phyloP scores from a whole-genome alignment of 1,284 basidiomycete species.

The Sanghuangporus sanghuang region DNA sequence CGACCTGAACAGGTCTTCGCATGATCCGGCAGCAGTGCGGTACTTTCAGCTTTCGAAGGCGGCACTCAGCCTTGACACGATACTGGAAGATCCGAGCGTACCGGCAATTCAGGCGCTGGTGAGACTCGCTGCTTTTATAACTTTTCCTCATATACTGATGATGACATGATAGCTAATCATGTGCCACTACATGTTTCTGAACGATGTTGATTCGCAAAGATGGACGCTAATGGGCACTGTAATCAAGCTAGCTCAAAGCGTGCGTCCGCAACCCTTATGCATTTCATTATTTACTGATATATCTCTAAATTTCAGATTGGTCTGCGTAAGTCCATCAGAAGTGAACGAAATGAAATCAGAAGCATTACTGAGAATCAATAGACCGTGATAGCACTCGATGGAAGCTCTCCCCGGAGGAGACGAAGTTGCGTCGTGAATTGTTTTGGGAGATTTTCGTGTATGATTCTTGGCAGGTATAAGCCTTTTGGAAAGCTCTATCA shows the following conservation, averaged over 20 bases:
- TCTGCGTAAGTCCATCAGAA: constrained; percentile 44
- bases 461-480: constrained; percentile 61
- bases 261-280: constrained; percentile 33
- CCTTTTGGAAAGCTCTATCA: neutral
- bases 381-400: constrained; percentile 69
- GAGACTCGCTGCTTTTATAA: constrained; percentile 27
- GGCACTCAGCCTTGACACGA: constrained; percentile 52
- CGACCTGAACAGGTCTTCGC: constrained; percentile 43
- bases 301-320: constrained; percentile 41
- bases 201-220: constrained; percentile 57
- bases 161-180: constrained; percentile 45
- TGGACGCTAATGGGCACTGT: constrained; percentile 67
- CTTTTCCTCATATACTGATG: constrained; percentile 2
- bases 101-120: constrained; percentile 61
- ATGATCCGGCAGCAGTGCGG: constrained; percentile 46
- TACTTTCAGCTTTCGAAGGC: constrained; percentile 58
- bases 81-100: constrained; percentile 58
- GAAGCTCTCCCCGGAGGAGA: constrained; percentile 54
- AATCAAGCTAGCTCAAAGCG: constrained; percentile 63
- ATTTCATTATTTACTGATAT: constrained; percentile 12
- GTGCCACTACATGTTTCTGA: constrained; percentile 67
- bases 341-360: neutral
- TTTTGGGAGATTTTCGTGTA: constrained; percentile 64
- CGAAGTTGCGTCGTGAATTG: constrained; percentile 53
- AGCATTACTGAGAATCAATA: constrained; percentile 16